These are phyloP conservation scores for Citrus inodora DNA, from an alignment of 345 rosid genomes.

Conservation along the genomic window DNA sequence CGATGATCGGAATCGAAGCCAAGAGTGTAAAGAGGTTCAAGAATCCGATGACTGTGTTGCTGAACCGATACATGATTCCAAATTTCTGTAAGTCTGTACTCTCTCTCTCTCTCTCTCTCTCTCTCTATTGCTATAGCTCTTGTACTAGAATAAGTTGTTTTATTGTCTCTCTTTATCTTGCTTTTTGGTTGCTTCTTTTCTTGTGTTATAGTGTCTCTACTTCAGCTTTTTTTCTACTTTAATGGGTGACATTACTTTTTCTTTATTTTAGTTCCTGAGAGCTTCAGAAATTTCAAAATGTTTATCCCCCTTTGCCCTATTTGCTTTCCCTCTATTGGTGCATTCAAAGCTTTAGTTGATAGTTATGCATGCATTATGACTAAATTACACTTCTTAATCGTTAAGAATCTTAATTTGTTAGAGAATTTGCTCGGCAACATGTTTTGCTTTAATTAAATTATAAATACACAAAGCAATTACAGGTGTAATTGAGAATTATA, in stretches of 20 bases:
- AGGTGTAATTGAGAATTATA: neutral
- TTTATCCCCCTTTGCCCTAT: slow-evolving; percentile 20
- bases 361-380: neutral
- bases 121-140: neutral
- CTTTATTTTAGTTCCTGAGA: slow-evolving; percentile 18
- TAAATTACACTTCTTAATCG: slow-evolving; percentile 34
- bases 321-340: slow-evolving; percentile 12
- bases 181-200: slow-evolving; percentile 23
- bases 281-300: slow-evolving; percentile 34
- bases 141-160: neutral
- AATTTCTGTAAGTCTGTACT: neutral
- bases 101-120: neutral
- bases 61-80: slow-evolving; percentile 59
- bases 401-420: slow-evolving; percentile 32
- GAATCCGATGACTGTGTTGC: slow-evolving; percentile 81
- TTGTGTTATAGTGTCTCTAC: slow-evolving; percentile 23
- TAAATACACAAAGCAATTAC: neutral
- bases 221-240: slow-evolving; percentile 21
- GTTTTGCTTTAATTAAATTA: too few species aligned
- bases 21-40: slow-evolving; percentile 76
- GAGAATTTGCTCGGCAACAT: neutral
- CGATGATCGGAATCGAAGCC: slow-evolving; percentile 82
- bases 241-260: slow-evolving; percentile 28
- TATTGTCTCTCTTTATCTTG: neutral
- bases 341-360: slow-evolving; percentile 11